Evolutionary conservation across 2,329 filamentous ascomycete species (phyloP).

Genomic region (Alternaria incomplexa): DNA sequence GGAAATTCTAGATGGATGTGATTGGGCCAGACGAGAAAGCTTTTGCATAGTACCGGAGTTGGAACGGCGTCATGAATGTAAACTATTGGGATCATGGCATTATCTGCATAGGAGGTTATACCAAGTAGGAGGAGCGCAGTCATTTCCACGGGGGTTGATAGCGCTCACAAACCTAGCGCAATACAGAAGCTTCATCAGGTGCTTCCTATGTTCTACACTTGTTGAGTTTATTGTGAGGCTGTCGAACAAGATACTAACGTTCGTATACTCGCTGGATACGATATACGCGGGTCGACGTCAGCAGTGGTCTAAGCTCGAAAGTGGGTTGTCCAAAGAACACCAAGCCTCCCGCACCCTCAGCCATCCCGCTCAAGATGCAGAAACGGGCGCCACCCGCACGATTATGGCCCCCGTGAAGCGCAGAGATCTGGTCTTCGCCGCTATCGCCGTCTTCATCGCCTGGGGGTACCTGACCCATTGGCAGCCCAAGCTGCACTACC

Average conservation of each 20-base stretch:
- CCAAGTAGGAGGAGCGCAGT: neutral
- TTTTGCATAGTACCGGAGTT: constrained; percentile 6
- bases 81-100: constrained; percentile 1
- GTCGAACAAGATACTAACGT: neutral
- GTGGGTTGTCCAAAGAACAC: constrained; percentile 20
- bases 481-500: constrained; percentile 81
- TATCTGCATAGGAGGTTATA: neutral
- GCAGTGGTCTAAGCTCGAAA: constrained; percentile 22
- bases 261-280: constrained; percentile 4
- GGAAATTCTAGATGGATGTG: constrained; percentile 62
- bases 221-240: neutral
- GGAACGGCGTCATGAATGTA: constrained; percentile 11
- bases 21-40: neutral
- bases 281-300: constrained; percentile 19
- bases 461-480: constrained; percentile 88
- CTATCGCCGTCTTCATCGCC: constrained; percentile 75
- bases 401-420: constrained; percentile 77
- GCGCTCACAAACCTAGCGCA: neutral
- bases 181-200: neutral
- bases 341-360: constrained; percentile 21
- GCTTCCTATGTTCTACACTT: neutral
- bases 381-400: constrained; percentile 46
- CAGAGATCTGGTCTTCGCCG: constrained; percentile 70
- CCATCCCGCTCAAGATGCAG: constrained; percentile 42
- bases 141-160: neutral